Evolutionary conservation across 169 alveolate genomes (phyloP).

Genomic region (Babesia caballi): DNA sequence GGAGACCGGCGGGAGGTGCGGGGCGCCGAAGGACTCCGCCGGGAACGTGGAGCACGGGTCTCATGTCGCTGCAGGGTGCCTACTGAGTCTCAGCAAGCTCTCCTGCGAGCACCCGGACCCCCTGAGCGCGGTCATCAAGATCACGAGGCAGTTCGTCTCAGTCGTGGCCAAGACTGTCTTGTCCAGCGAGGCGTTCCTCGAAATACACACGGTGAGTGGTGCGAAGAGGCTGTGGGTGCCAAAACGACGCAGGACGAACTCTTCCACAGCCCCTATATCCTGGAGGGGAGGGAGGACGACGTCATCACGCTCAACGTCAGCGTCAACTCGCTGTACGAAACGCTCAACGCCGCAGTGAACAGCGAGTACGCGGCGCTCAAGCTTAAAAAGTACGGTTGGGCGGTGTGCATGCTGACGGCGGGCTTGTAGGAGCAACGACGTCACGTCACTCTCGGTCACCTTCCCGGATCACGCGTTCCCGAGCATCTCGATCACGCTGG

Average conservation of each 20-base stretch:
- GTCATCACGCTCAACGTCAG: slow-evolving; percentile 39
- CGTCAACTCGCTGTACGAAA: slow-evolving; percentile 44
- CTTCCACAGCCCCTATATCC: slow-evolving; percentile 26
- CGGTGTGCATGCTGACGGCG: background rate
- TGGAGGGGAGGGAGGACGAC: slow-evolving; percentile 18
- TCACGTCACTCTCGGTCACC: slow-evolving; percentile 30
- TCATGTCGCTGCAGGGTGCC: slow-evolving; percentile 4
- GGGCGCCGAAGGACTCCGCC: too few relatives aligned
- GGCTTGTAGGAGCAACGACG: slow-evolving; percentile 1
- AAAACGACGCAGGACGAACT: slow-evolving; percentile 33
- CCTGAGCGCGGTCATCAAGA: slow-evolving; percentile 1
- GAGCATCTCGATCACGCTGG: slow-evolving; percentile 50
- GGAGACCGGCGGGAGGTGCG: too few relatives aligned
- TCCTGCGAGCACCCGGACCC: background rate
- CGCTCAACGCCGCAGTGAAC: slow-evolving; percentile 51
- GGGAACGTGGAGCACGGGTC: too few relatives aligned
- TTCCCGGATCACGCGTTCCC: slow-evolving; percentile 49
- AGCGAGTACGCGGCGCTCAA: slow-evolving; percentile 44
- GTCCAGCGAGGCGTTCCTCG: background rate
- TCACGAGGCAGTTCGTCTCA: background rate
- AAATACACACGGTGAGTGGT: slow-evolving; percentile 1
- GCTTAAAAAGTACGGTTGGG: slow-evolving; percentile 28
- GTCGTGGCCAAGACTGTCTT: slow-evolving; percentile 3
- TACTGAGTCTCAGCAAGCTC: slow-evolving; percentile 10
- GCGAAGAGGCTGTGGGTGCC: background rate